Evolutionary conservation across 768 basidiomycete genomes (phyloP), one percentile per base, ranked within the genome.

Genomic region (Boletus rex-veris): DNA sequence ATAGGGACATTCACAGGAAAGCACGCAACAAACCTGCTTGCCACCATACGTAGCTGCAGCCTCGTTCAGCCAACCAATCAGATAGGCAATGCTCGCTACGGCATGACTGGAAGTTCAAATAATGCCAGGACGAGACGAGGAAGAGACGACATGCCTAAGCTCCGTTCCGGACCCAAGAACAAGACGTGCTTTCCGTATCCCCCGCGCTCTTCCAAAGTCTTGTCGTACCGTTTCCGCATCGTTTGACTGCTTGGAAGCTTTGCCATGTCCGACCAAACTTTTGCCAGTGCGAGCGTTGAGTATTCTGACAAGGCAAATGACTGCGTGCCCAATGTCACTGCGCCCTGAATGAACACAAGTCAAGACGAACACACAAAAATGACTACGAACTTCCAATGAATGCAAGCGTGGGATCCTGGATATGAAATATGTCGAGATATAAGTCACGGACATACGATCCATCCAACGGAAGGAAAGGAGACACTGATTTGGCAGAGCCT

Each of bases 241-340:
- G 5, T 43, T 26, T 10, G 43, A 12, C 3, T 31, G n/a, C 14
- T 55, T 3, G 59, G 50, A 0, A 60, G 50, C 18, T 56, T 60
- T n/a, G 53, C 58, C 4, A 18, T 49, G 21, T 55, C 46, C 11
- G 58, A 30, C 54, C 58, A 61, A n/a, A 56, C 59, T 24, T 60
- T 61, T 26, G 58, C 58, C 8, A 60, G 40, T 4, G 58, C 59
- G 7, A 53, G 48, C 5, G 54, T 37, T 5, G 15, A 7, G 30
- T 56, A 60, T 1, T 59, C 50, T 7, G 18, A 12, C 21, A 10
- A 3, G 1, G 10, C 0, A n/a, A 51, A 55, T 4, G 28, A 0
- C 8, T 3, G 43, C 4, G 28, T n/a, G 3, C 8, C 26, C 18
- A 9, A 30, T 1, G 18, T 10, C 1, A 46, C 50, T 52, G 37